Base-by-base conservation (phyloP, 176 grass and related monocot species). In the Triticum urartu region DNA sequence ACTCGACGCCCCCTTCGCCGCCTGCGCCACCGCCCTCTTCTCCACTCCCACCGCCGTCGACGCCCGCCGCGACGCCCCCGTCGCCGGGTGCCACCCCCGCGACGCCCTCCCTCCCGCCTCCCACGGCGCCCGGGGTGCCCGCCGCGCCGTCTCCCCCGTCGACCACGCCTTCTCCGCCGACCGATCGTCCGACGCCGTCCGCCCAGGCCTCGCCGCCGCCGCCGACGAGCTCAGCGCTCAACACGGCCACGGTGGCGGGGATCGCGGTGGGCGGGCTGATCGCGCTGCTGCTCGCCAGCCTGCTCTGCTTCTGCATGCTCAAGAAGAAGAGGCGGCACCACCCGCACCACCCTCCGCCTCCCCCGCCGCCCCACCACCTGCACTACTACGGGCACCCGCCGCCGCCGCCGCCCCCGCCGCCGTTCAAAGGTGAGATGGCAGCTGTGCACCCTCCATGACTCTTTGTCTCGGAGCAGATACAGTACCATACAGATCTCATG, bases 401-500 rank as follows among this genome's bases (percentile, higher is more conserved):
- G 11, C 87, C 90, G 0, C 85, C 85, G 0, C 83, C 87, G 0
- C 90, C 87, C 1, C 90, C 84, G 0, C 85, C 89, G 21, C 80
- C 86, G 25, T 77, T 89, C 75, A 98, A 98, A 93, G 96, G 96
- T 98, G 85, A 83, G 76, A 81, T 28, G 6, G 3, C 40, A 60
- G 0, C 56, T 21, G 7, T 59, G 42, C 7, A 60, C 28, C 25
- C 15, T 18, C 47, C 50, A 81, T 81, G 56, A 45, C 72, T 79
- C 72, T 79, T 39, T 30, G 25, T 64, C 64, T n/a, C 28, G 33
- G 3, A 67, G 30, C 47, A 22, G 68, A 79, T 84, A 43, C 42
- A 47, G 11, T 47, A 63, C 35, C 52, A 56, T 54, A 59, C 20
- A 73, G 11, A 70, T 84, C 63, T 14, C 9, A 34, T 59, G 11